Evolutionary conservation across 495 filamentous ascomycete species (phyloP).

Genomic region (Neurospora tetrasperma): DNA sequence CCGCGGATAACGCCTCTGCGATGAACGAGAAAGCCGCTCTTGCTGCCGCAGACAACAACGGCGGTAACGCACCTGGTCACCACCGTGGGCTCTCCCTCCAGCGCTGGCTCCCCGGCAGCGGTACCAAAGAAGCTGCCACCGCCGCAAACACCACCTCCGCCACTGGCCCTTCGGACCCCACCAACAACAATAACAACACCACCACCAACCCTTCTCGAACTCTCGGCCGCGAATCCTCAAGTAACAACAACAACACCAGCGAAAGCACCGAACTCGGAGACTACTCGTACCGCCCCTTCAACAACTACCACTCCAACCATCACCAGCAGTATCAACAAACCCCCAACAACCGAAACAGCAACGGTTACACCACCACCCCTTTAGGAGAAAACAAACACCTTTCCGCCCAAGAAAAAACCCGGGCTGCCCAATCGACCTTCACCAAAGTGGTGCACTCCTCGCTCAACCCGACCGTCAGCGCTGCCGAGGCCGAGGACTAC

Average conservation of each 20-base stretch:
- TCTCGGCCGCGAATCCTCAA: not conserved
- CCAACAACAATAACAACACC: slow-evolving; percentile 8
- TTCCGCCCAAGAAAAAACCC: slow-evolving; percentile 50
- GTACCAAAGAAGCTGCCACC: slow-evolving; percentile 1
- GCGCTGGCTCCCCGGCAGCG: slow-evolving; percentile 41
- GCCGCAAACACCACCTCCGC: slow-evolving; percentile 34
- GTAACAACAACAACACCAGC: slow-evolving; percentile 6
- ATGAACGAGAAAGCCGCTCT: slow-evolving; percentile 24
- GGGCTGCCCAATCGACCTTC: slow-evolving; percentile 73
- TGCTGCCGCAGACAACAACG: slow-evolving; percentile 3
- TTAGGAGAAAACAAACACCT: slow-evolving; percentile 19
- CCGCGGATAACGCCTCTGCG: slow-evolving; percentile 28
- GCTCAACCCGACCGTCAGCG: slow-evolving; percentile 65
- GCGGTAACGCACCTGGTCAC: not conserved
- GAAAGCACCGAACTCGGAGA: slow-evolving; percentile 8
- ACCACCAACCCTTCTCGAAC: slow-evolving; percentile 1
- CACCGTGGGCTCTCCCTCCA: slow-evolving; percentile 37
- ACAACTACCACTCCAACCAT: not conserved
- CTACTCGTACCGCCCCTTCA: not conserved
- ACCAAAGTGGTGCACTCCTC: slow-evolving; percentile 72
- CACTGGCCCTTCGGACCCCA: slow-evolving; percentile 41
- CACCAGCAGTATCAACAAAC: not conserved
- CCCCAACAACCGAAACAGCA: not conserved
- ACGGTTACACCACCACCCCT: not conserved
- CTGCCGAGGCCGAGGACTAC: slow-evolving; percentile 74